These are phyloP conservation scores for Urochloa ruziziensis DNA, from an alignment of 176 grass and related monocot genomes.

Conservation along the genomic window DNA sequence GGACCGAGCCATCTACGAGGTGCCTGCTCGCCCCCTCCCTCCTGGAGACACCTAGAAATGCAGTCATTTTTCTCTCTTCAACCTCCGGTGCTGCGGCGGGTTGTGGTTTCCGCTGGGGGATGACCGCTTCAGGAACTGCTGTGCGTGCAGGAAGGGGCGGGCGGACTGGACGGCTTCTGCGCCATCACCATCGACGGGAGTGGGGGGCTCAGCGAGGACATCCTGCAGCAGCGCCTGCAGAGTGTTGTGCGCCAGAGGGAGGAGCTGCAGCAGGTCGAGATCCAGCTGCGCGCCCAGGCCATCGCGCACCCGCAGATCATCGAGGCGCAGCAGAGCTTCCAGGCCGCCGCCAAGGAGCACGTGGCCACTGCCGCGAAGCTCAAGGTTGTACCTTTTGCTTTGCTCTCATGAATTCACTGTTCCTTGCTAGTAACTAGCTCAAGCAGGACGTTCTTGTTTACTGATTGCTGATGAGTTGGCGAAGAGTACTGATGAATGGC, in stretches of 20 bases:
- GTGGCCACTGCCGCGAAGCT: conserved; percentile 40
- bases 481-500: neutral
- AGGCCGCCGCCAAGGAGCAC: conserved; percentile 73
- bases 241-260: conserved; percentile 56
- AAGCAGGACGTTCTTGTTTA: neutral
- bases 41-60: neutral
- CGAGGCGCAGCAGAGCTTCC: conserved; percentile 58
- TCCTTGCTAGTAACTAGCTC: neutral
- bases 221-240: conserved; percentile 80
- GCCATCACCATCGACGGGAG: conserved; percentile 73
- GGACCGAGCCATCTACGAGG: conserved; percentile 79
- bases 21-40: conserved; percentile 26
- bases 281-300: conserved; percentile 65
- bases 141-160: conserved; percentile 43
- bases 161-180: conserved; percentile 50
- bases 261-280: conserved; percentile 78
- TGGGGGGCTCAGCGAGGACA: conserved; percentile 59
- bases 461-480: neutral
- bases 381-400: conserved; percentile 45
- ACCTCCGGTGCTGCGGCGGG: neutral
- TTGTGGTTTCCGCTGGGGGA: neutral
- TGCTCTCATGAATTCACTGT: neutral
- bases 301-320: conserved; percentile 61
- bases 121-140: conserved; percentile 5
- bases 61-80: neutral